Base-by-base conservation (phyloP, 306 rosid genomes). In the Trifolium pratense region DNA sequence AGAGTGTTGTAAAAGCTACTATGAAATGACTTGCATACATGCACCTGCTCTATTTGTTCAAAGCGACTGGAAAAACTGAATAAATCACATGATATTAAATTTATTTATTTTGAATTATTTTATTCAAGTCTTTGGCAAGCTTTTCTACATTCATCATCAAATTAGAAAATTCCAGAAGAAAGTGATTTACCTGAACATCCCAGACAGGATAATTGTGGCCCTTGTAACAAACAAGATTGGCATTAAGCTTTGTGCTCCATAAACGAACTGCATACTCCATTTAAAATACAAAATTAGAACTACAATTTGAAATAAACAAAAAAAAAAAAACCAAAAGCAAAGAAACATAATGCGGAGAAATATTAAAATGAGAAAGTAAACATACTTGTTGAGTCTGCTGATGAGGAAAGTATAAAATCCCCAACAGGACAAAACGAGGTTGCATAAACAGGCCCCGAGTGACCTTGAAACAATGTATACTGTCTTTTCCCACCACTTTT, bases 131-230 rank as follows among this genome's bases (percentile, higher is more conserved):
- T 17, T 62, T 36, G 45, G 15, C 53, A 29, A 16, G 63, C 23
- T 45, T 49, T 53, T 55, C 64, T 26, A 70, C 25, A 52, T 29
- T 53, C 42, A 71, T n/a, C 26, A 56, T 65, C 81, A 39, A 74
- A 40, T 73, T 26, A 74, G 34, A 75, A 65, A 73, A 63, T 46
- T 70, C 66, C 75, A 62, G 56, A 52, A 40, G 36, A 79, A 60
- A 49, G 43, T 36, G 70, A 18, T 34, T 71, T 86, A 91, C 99
- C 91, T 90, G 96, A 82, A 94, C 99, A 88, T 94, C 99, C 99
- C 99, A 94, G 53, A 91, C 97, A 25, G 97, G 99, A 77, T 94
- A 91, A 85, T 94, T 94, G 84, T 94, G 97, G 81, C 97, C 99
- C 89, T 90, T 94, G 78, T 91, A 94, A 87, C 97, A 94, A 81